phyloP scores from a whole-genome alignment of 352 stramenopile genomes.

The Aphanomyces astaci region DNA sequence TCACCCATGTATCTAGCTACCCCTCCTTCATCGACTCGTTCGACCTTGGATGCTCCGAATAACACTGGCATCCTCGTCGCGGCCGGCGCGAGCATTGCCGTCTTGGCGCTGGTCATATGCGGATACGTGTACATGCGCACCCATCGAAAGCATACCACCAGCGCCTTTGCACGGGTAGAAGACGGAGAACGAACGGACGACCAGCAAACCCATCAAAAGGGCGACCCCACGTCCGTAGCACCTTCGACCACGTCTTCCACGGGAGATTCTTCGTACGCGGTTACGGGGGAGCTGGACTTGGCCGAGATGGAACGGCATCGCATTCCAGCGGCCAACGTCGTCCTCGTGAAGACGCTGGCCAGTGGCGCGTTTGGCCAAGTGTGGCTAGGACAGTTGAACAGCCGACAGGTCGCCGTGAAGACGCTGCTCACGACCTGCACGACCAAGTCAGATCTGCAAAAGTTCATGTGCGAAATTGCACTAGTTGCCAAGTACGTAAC shows the following conservation, averaged over 20 bases:
- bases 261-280: too few species aligned
- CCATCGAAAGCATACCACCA: background rate
- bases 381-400: constrained; percentile 66
- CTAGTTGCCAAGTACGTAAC: constrained; percentile 15
- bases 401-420: constrained; percentile 68
- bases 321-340: background rate
- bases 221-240: background rate
- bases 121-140: background rate
- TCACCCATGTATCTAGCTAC: background rate
- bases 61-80: background rate
- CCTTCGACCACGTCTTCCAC: too few species aligned
- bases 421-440: constrained; percentile 34
- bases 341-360: constrained; percentile 2
- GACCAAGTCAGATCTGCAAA: constrained; percentile 29
- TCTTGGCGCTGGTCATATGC: background rate
- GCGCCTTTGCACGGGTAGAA: background rate
- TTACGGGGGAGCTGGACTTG: background rate
- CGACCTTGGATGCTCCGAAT: background rate
- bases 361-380: constrained; percentile 65
- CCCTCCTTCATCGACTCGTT: background rate
- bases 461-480: constrained; percentile 9
- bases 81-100: background rate
- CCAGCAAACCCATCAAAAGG: background rate
- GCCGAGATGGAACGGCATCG: constrained; percentile 12
- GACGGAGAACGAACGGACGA: too few species aligned